Conservation (phyloP, 371 early-diverging fungal species). For the Homolaphlyctis polyrhiza region DNA sequence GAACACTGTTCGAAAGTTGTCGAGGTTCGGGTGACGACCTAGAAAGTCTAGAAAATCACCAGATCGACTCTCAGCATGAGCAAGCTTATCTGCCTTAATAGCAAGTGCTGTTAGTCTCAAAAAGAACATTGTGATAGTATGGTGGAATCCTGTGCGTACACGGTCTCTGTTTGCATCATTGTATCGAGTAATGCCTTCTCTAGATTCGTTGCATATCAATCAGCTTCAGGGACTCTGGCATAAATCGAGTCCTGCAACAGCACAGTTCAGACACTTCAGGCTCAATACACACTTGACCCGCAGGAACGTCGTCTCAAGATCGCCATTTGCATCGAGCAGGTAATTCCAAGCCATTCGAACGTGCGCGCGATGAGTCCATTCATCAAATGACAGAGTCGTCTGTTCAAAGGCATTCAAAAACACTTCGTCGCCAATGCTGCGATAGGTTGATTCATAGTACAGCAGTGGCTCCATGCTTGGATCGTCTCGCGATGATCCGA, state of each 20-base stretch:
- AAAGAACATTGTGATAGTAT: conserved; percentile 56
- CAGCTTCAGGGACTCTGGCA: no score
- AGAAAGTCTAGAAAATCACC: conserved; percentile 54
- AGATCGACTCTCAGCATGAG: background rate
- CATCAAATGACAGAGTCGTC: conserved; percentile 28
- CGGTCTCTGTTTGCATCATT: conserved; percentile 37
- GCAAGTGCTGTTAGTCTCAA: conserved; percentile 44
- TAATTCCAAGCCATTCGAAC: conserved; percentile 61
- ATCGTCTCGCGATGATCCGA: conserved; percentile 38
- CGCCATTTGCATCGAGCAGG: conserved; percentile 37
- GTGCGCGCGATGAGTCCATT: conserved; percentile 62
- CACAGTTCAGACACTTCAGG: background rate
- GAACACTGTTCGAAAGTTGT: conserved; percentile 38
- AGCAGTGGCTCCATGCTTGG: conserved; percentile 52
- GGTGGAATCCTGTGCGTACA: conserved; percentile 40
- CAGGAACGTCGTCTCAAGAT: conserved; percentile 31
- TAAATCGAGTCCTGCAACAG: background rate
- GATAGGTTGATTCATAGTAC: conserved; percentile 60
- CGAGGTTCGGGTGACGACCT: conserved; percentile 39
- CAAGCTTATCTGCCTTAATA: conserved; percentile 17
- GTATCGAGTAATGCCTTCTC: conserved; percentile 33
- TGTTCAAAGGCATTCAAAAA: conserved; percentile 50
- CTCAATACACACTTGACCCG: conserved; percentile 34
- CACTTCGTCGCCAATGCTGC: conserved; percentile 43
- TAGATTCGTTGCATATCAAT: background rate